Evolutionary conservation across 2,329 filamentous ascomycete species (phyloP), one percentile per base, ranked within the genome.

Genomic region (Fusarium tricinctum): DNA sequence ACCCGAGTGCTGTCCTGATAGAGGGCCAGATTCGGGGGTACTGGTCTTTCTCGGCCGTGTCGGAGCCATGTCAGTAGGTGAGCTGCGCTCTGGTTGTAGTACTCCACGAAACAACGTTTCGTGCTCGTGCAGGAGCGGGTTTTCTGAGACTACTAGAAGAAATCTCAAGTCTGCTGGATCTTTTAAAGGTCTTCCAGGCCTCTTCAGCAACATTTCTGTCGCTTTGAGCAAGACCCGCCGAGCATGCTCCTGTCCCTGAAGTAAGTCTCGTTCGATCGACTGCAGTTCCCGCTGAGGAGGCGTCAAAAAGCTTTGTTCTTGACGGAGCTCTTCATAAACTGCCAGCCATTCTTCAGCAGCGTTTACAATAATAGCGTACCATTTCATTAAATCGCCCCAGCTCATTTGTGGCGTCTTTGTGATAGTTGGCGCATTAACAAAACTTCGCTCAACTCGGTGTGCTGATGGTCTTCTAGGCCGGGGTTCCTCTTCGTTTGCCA

Each of bases 191-290:
- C 90, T 86, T 2, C 92, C 89, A 0, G 94, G 94, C 19, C 93
- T 87, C 77, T 94, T 97, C 20, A 97, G 82, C 9, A 97, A 79
- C 70, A 86, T 89, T 76, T 97, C 94, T 0, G 89, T 92, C 12
- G 90, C 89, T 77, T 94, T 97, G 23, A 97, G 81, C 9, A 97
- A 79, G 1, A 88, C 85, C 56, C 89, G 84, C 61, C 92, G 90
- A 15, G 89, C 78, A 76, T 94, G 91, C 26, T 88, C 83, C 73
- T 93, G 90, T 3, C 90, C 92, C 66, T 77, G 81, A 39, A 83
- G 79, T 23, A 83, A 79, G 5, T 82, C 76, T 9, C 76, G 74
- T 66, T 89, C 87, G 28, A 88, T 76, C 5, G 80, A 75, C 44
- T 80, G 75, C 15, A 85, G 72, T 23, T 79, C 79, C 3, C 74